Percentiles rank a stretch among this genome's conserved stretches.
These are phyloP conservation scores for Tremellales sp. DNA, from an alignment of 1,284 basidiomycete genomes.

Conservation along the genomic window DNA sequence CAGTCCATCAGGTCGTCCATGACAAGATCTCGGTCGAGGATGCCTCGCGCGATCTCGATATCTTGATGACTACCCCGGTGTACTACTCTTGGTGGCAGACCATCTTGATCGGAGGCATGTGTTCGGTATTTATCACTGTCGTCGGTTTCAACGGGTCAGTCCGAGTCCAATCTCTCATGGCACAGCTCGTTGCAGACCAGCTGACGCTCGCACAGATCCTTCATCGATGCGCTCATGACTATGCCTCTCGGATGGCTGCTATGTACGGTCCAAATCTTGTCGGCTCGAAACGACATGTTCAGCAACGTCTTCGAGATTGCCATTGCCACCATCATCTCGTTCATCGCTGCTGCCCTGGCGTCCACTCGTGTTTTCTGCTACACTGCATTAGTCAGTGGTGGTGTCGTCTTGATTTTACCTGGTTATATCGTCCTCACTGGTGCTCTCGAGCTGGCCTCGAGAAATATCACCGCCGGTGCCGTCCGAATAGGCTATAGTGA, in stretches of 20 bases:
- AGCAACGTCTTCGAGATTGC: slow-evolving; percentile 74
- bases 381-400: slow-evolving; percentile 74
- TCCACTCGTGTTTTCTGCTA: slow-evolving; percentile 74
- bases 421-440: slow-evolving; percentile 77
- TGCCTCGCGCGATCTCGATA: slow-evolving; percentile 68
- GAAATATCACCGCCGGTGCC: slow-evolving; percentile 76
- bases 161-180: not conserved
- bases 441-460: slow-evolving; percentile 67
- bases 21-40: slow-evolving; percentile 78
- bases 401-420: slow-evolving; percentile 82
- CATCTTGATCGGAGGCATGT: slow-evolving; percentile 73
- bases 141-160: slow-evolving; percentile 42
- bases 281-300: slow-evolving; percentile 74
- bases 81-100: slow-evolving; percentile 64
- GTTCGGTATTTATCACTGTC: slow-evolving; percentile 70
- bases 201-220: slow-evolving; percentile 39
- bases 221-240: slow-evolving; percentile 71
- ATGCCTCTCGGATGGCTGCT: slow-evolving; percentile 79
- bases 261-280: slow-evolving; percentile 68
- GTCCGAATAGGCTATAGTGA: slow-evolving; percentile 74
- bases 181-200: slow-evolving; percentile 1
- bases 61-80: slow-evolving; percentile 63
- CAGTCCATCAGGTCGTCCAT: slow-evolving; percentile 65
- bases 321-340: slow-evolving; percentile 70
- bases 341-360: slow-evolving; percentile 71